Evolutionary conservation across 2,329 filamentous ascomycete species (phyloP).

Genomic region (Trichoderma cornu-damae): DNA sequence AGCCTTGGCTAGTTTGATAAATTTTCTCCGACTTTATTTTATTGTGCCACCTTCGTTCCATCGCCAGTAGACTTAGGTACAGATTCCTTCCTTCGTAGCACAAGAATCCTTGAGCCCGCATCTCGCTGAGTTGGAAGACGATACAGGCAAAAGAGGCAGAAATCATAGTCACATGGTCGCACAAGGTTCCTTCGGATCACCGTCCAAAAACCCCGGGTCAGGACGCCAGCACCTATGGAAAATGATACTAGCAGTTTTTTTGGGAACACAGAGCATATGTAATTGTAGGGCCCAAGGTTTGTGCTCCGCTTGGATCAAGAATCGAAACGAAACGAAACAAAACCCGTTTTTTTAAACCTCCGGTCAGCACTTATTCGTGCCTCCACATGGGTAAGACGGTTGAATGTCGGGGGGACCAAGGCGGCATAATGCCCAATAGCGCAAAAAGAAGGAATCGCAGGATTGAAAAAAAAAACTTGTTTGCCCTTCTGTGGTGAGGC

Average conservation of each 20-base stretch:
- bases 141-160: neutral
- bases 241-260: conserved; percentile 3
- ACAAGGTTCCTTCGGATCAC: neutral
- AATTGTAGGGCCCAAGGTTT: neutral
- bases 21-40: neutral
- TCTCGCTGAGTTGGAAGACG: neutral
- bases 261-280: too few relatives aligned
- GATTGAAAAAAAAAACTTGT: neutral
- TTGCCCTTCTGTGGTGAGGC: neutral
- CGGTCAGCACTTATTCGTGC: conserved; percentile 4
- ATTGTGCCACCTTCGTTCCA: neutral
- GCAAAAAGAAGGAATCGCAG: neutral
- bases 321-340: conserved; percentile 11
- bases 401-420: neutral
- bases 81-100: neutral
- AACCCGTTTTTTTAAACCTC: neutral
- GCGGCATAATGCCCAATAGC: too few relatives aligned
- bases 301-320: neutral
- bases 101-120: neutral
- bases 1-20: neutral
- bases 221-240: neutral
- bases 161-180: neutral
- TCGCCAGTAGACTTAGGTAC: neutral
- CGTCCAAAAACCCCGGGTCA: neutral
- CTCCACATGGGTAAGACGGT: neutral